These are phyloP conservation scores for Mortierella sp. DNA, from an alignment of 371 early-diverging fungal species.

Conservation along the genomic window DNA sequence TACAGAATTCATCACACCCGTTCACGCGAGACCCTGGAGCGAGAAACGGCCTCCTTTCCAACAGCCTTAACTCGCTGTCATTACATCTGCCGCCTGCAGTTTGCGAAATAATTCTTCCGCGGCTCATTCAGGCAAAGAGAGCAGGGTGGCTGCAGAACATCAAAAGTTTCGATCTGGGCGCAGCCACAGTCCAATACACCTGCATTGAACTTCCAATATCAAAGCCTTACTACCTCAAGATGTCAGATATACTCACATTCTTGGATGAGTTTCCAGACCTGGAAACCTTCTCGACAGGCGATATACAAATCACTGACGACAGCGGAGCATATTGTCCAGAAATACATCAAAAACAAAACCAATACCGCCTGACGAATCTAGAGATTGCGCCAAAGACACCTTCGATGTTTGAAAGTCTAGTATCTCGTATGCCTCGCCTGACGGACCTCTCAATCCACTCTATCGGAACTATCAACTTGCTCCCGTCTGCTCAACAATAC, in stretches of 20 bases:
- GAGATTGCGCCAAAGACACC: background rate
- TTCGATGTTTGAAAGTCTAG: background rate
- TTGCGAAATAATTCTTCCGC: slow-evolving; percentile 10
- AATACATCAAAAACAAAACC: background rate
- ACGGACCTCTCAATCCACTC: background rate
- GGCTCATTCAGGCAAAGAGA: slow-evolving; percentile 11
- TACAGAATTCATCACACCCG: background rate
- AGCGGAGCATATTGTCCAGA: background rate
- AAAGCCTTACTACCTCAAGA: background rate
- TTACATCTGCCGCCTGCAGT: background rate
- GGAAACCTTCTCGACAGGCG: slow-evolving; percentile 10
- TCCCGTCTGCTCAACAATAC: background rate
- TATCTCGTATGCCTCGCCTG: slow-evolving; percentile 3
- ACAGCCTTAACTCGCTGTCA: slow-evolving; percentile 5
- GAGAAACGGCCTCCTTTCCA: slow-evolving; percentile 13
- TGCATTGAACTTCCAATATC: background rate
- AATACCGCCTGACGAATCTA: background rate
- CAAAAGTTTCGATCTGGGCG: background rate
- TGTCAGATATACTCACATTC: slow-evolving; percentile 12
- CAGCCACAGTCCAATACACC: background rate
- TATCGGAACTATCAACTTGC: background rate
- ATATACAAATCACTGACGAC: slow-evolving; percentile 5
- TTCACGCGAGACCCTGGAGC: background rate
- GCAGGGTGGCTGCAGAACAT: slow-evolving; percentile 16
- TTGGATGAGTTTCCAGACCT: slow-evolving; percentile 18